phyloP scores from a whole-genome alignment of 371 early-diverging fungal genomes.

The Cladochytrium tenue region DNA sequence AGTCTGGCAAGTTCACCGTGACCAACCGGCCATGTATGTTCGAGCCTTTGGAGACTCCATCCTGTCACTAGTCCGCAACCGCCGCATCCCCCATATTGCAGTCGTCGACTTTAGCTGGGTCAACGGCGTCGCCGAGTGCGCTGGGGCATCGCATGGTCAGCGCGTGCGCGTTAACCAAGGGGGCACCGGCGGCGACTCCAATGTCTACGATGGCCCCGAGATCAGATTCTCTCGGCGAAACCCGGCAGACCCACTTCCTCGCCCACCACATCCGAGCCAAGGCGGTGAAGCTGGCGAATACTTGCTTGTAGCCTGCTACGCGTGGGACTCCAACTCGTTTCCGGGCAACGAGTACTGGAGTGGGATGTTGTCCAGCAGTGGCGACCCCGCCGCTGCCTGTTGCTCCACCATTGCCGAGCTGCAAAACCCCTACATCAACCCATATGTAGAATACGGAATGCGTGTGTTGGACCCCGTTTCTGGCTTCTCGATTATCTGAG shows the following conservation, averaged over 20 bases:
- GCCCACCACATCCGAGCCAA: neutral
- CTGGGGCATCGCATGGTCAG: slow-evolving; percentile 1
- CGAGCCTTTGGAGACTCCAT: slow-evolving; percentile 19
- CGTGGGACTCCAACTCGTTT: slow-evolving; percentile 42
- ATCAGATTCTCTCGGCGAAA: slow-evolving; percentile 29
- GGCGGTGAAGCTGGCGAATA: neutral
- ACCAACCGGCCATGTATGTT: neutral
- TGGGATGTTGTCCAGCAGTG: slow-evolving; percentile 24
- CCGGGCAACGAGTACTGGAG: slow-evolving; percentile 43
- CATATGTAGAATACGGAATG: too few relatives aligned
- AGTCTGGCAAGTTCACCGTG: slow-evolving; percentile 29
- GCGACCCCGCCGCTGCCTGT: slow-evolving; percentile 40
- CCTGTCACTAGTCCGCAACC: slow-evolving; percentile 6
- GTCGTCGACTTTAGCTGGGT: slow-evolving; percentile 34
- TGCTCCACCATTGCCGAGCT: slow-evolving; percentile 36
- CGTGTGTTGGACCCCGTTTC: too few relatives aligned
- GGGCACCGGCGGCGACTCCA: neutral
- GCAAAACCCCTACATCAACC: slow-evolving; percentile 32
- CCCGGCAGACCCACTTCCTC: slow-evolving; percentile 24
- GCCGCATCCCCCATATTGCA: slow-evolving; percentile 14
- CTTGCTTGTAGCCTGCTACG: slow-evolving; percentile 34
- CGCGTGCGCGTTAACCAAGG: too few relatives aligned
- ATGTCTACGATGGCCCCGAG: slow-evolving; percentile 19
- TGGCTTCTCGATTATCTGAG: too few relatives aligned
- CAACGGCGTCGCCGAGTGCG: neutral